Evolutionary conservation across 2,329 filamentous ascomycete genomes (phyloP).

Genomic region (Didymellaceae sp.): DNA sequence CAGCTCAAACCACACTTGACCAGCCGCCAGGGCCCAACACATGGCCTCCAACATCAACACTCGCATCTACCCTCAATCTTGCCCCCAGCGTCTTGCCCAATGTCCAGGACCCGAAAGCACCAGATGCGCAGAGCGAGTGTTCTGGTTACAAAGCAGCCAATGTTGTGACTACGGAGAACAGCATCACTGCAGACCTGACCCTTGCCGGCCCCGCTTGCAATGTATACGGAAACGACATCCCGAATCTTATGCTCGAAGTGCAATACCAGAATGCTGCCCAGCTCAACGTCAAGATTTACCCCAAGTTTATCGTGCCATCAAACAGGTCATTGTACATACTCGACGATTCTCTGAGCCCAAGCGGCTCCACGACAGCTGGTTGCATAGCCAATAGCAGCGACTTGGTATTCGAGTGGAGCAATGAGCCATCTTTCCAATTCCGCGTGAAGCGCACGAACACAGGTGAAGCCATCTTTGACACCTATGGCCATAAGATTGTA

Average conservation of each 20-base stretch:
- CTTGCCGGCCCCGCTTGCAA: slow-evolving; percentile 69
- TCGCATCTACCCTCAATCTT: too few relatives aligned
- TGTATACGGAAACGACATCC: slow-evolving; percentile 62
- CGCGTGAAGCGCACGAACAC: too few relatives aligned
- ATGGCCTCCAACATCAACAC: too few relatives aligned
- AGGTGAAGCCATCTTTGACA: too few relatives aligned
- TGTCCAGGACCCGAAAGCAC: too few relatives aligned
- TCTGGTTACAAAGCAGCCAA: too few relatives aligned
- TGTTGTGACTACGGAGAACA: too few relatives aligned
- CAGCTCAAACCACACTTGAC: too few relatives aligned
- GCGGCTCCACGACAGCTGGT: slow-evolving; percentile 16
- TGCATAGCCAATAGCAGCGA: slow-evolving; percentile 17
- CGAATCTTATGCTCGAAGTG: slow-evolving; percentile 60
- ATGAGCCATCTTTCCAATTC: slow-evolving; percentile 27
- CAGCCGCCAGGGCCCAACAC: too few relatives aligned
- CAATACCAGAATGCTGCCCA: slow-evolving; percentile 58
- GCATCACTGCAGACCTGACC: slow-evolving; percentile 63
- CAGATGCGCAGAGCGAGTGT: too few relatives aligned
- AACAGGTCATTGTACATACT: slow-evolving; percentile 20
- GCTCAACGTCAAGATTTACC: slow-evolving; percentile 23
- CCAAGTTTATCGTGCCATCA: slow-evolving; percentile 17
- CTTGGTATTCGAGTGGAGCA: slow-evolving; percentile 26
- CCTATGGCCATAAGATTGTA: too few relatives aligned
- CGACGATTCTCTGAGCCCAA: slow-evolving; percentile 13
- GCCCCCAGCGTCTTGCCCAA: too few relatives aligned